These are phyloP conservation scores for Amniculicola lignicola DNA, from an alignment of 495 filamentous ascomycete species.

Conservation along the genomic window DNA sequence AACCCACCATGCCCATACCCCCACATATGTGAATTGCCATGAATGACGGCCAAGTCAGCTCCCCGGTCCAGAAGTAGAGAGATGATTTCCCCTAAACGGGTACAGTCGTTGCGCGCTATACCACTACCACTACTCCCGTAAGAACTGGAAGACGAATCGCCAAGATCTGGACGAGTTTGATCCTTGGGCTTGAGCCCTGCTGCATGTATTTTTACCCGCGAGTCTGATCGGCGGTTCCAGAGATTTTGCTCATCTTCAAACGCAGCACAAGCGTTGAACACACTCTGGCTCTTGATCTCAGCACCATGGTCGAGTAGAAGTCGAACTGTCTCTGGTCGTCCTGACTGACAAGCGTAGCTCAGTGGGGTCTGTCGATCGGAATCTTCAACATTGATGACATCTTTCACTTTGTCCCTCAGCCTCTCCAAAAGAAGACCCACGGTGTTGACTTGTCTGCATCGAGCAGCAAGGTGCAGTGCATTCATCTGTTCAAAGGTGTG, in stretches of 20 bases:
- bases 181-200: not conserved
- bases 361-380: slow-evolving; percentile 2
- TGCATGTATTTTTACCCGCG: not conserved
- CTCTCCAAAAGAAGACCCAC: slow-evolving; percentile 11
- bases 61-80: too few species aligned
- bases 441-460: slow-evolving; percentile 8
- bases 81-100: too few species aligned
- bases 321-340: slow-evolving; percentile 7
- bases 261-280: slow-evolving; percentile 8
- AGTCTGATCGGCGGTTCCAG: not conserved
- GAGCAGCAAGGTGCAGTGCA: slow-evolving; percentile 13
- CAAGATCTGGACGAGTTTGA: not conserved
- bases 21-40: too few species aligned
- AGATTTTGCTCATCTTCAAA: slow-evolving; percentile 3
- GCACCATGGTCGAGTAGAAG: slow-evolving; percentile 16
- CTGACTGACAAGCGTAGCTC: slow-evolving; percentile 16
- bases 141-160: too few species aligned
- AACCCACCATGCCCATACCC: too few species aligned
- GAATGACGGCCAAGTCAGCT: too few species aligned
- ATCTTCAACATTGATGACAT: slow-evolving; percentile 8
- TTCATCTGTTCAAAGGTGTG: slow-evolving; percentile 2
- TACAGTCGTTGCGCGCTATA: too few species aligned
- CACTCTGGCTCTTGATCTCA: not conserved
- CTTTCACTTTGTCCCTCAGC: not conserved
- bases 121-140: too few species aligned